Percentiles rank a stretch among this genome's conserved stretches.
Conservation (phyloP, 352 stramenopile genomes). For the Phytophthora pluvialis region DNA sequence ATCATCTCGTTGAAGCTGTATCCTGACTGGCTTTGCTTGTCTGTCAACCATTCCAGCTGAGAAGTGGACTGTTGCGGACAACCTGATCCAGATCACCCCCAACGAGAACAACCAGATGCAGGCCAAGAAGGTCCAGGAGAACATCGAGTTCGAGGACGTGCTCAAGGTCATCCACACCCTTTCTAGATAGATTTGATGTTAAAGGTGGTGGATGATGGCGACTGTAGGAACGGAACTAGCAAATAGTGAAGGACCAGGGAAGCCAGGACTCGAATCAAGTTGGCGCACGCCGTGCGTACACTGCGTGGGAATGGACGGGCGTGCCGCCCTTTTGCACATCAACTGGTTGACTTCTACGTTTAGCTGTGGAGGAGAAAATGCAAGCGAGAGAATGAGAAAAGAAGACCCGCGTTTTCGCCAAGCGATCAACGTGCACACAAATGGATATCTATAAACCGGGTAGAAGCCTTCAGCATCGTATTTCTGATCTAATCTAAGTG, state of each 20-base stretch:
- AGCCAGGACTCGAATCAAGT: slow-evolving; percentile 27
- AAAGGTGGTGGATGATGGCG: slow-evolving; percentile 25
- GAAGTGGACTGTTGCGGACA: slow-evolving; percentile 70
- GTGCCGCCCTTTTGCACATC: slow-evolving; percentile 28
- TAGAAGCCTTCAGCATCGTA: slow-evolving; percentile 32
- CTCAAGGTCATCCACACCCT: slow-evolving; percentile 89
- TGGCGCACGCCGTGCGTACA: slow-evolving; percentile 14
- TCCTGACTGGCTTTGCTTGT: slow-evolving; percentile 21
- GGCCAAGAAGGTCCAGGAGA: slow-evolving; percentile 89
- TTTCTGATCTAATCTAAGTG: slow-evolving; percentile 44
- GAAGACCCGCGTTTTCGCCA: background rate
- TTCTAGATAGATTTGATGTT: slow-evolving; percentile 82
- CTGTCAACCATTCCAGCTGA: slow-evolving; percentile 45
- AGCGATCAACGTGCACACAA: slow-evolving; percentile 18
- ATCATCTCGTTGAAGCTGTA: slow-evolving; percentile 15
- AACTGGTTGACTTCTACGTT: slow-evolving; percentile 5
- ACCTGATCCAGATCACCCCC: slow-evolving; percentile 59
- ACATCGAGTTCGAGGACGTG: slow-evolving; percentile 86
- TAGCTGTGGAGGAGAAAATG: background rate
- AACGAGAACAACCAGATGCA: slow-evolving; percentile 90
- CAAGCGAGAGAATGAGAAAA: slow-evolving; percentile 12
- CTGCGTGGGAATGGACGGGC: slow-evolving; percentile 16
- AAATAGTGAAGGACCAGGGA: slow-evolving; percentile 30
- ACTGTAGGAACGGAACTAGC: slow-evolving; percentile 20
- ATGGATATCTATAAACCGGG: slow-evolving; percentile 36